Evolutionary conservation across 495 filamentous ascomycete genomes (phyloP).

Genomic region (Talaromyces borbonicus): DNA sequence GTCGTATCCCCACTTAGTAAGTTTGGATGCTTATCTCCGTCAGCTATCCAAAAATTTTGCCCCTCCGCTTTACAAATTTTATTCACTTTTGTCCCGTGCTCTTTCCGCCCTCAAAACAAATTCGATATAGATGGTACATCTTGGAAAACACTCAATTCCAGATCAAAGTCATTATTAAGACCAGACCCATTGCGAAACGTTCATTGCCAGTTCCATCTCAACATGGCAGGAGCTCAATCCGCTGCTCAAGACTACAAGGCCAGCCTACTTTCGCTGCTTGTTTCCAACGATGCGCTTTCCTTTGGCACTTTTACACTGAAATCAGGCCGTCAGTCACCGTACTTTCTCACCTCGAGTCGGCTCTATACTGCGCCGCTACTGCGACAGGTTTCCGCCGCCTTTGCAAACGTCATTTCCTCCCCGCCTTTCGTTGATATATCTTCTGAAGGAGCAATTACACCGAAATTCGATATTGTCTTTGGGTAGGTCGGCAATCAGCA

Average conservation of each 20-base stretch:
- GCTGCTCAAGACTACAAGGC: slow-evolving; percentile 45
- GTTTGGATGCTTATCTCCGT: no score
- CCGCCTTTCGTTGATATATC: slow-evolving; percentile 32
- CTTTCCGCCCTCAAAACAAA: no score
- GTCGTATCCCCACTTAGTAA: no score
- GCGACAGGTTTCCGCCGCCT: slow-evolving; percentile 63
- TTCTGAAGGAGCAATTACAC: slow-evolving; percentile 18
- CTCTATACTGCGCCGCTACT: slow-evolving; percentile 72
- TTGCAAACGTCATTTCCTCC: slow-evolving; percentile 58
- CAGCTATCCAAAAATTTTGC: no score
- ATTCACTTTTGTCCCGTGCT: no score
- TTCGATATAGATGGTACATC: no score
- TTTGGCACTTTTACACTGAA: slow-evolving; percentile 90
- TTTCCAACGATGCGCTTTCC: slow-evolving; percentile 64
- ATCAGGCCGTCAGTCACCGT: slow-evolving; percentile 86
- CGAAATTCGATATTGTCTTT: slow-evolving; percentile 14
- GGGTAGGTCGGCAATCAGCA: slow-evolving; percentile 4
- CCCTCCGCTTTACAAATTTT: no score
- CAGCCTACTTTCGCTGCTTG: slow-evolving; percentile 61
- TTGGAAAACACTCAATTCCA: no score
- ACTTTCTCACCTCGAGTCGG: slow-evolving; percentile 93
- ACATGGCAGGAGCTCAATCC: slow-evolving; percentile 15
- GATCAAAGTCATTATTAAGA: no score
- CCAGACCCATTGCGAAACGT: no score
- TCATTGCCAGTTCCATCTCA: no score